A percentile compares a stretch with the other conserved stretches of the same genome.
phyloP scores from a whole-genome alignment of 2,329 filamentous ascomycete species.

The Aspergillus phoenicis region DNA sequence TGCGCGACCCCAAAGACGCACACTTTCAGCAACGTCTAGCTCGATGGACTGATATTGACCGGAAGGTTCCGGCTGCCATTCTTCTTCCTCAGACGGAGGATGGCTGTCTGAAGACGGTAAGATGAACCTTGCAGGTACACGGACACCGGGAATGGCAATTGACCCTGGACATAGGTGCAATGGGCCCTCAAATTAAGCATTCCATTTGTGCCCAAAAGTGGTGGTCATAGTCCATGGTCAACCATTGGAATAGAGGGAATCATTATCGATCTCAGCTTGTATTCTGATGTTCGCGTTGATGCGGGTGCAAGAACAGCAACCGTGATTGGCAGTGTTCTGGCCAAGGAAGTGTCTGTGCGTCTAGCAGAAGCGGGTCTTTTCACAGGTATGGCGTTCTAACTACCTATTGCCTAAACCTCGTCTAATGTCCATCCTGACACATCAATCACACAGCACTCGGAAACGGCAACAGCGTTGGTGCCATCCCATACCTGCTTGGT shows the following conservation, averaged over 20 bases:
- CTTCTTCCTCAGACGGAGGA: background rate
- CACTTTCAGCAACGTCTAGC: background rate
- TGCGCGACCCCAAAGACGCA: background rate
- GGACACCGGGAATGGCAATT: background rate
- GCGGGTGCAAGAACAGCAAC: background rate
- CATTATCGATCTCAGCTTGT: constrained; percentile 1
- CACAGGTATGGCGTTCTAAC: background rate
- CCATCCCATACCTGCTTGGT: constrained; percentile 4
- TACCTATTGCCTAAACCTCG: too few relatives aligned
- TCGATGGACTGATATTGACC: constrained; percentile 4
- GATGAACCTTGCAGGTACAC: background rate
- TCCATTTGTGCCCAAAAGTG: background rate
- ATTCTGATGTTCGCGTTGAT: background rate
- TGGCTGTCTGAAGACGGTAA: background rate
- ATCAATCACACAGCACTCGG: background rate
- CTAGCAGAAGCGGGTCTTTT: constrained; percentile 4
- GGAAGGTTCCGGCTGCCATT: background rate
- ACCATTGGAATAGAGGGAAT: background rate
- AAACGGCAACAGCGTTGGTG: constrained; percentile 3
- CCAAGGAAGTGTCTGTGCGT: background rate
- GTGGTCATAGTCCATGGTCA: constrained; percentile 4
- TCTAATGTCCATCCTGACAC: background rate
- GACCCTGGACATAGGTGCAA: background rate
- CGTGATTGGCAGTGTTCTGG: background rate
- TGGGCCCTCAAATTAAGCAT: background rate